Base-by-base conservation (phyloP, 2,329 filamentous ascomycete genomes). In the Alternaria alternata region DNA sequence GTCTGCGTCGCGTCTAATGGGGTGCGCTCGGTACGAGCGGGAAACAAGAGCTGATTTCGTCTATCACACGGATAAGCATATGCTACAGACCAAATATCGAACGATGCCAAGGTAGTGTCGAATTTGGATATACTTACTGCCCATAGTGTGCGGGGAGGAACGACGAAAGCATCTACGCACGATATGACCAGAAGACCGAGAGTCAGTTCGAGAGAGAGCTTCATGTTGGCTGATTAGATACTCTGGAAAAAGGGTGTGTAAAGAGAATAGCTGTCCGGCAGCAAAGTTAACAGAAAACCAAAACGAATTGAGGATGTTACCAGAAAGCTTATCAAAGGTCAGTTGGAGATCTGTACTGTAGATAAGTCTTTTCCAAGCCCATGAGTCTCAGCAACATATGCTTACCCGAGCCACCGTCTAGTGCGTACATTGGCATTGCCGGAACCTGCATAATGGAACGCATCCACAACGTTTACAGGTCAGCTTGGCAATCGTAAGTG, bases 171-270 rank as follows among this genome's bases (percentile, higher is more conserved):
- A 18, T 71, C 69, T 3, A 70, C 62, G 56, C 67, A 66, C 24
- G 68, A 66, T 2, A 72, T 9, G 16, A 68, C 67, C 54, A 75
- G 30, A 43, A 75, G 24, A 46, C 63, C 66, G 42, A 71, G 24
- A 14, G 59, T 52, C 2, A 71, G 26, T 16, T 64, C 66, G 1
- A 62, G 55, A 51, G 58, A 61, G 52, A 75, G 48, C 55, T 63
- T 75, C 74, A 76, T 76, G 6, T 34, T 70, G 63, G 57, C 22
- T 52, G 39, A 47, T 22, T 51, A 26, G 20, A 24, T 12, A 12
- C 24, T 26, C 39, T 54, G 20, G 8, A 51, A 55, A 38, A 36
- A 24, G 2, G 22, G 32, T 36, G 44, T 46, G 51, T 22, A 51
- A 20, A 22, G 39, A 63, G 62, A 51, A 42, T 43, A 54, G 57